Percentiles rank a stretch among this genome's conserved stretches.
Conservation (phyloP, 2,329 filamentous ascomycete species). For the Xylaria sp. region DNA sequence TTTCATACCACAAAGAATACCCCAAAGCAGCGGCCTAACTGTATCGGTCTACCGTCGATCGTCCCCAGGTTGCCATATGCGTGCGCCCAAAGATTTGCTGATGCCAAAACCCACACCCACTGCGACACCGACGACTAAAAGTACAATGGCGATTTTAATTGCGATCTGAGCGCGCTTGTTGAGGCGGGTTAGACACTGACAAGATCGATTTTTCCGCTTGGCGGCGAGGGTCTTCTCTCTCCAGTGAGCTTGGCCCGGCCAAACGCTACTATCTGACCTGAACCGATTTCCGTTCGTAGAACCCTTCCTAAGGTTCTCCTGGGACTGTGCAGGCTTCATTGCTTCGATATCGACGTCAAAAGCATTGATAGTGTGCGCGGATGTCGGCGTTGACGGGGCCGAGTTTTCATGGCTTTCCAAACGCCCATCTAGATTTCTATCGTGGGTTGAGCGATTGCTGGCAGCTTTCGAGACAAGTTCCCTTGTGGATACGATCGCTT, state of each 20-base stretch:
- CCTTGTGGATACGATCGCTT: slow-evolving; percentile 41
- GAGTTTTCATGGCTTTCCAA: slow-evolving; percentile 51
- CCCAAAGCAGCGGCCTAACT: neutral
- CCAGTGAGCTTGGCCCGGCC: slow-evolving; percentile 71
- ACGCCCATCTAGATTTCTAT: slow-evolving; percentile 43
- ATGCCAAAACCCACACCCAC: slow-evolving; percentile 69
- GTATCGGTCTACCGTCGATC: slow-evolving; percentile 39
- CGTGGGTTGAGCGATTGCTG: slow-evolving; percentile 23
- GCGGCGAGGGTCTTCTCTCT: slow-evolving; percentile 68
- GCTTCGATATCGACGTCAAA: slow-evolving; percentile 70
- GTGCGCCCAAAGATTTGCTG: slow-evolving; percentile 69
- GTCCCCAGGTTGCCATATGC: slow-evolving; percentile 62
- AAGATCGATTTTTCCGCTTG: slow-evolving; percentile 62
- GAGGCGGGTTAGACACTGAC: slow-evolving; percentile 64
- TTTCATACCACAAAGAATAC: neutral
- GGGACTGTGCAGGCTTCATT: slow-evolving; percentile 56
- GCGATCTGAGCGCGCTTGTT: slow-evolving; percentile 66
- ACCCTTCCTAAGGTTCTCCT: slow-evolving; percentile 53
- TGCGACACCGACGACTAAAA: slow-evolving; percentile 65
- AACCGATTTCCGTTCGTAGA: slow-evolving; percentile 50
- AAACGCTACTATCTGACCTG: slow-evolving; percentile 65
- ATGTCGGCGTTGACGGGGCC: slow-evolving; percentile 59
- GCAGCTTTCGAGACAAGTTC: slow-evolving; percentile 32
- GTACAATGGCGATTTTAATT: slow-evolving; percentile 64
- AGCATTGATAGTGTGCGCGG: slow-evolving; percentile 58